These are phyloP conservation scores for Ascochyta koolunga DNA, from an alignment of 2,329 filamentous ascomycete species.

Conservation along the genomic window DNA sequence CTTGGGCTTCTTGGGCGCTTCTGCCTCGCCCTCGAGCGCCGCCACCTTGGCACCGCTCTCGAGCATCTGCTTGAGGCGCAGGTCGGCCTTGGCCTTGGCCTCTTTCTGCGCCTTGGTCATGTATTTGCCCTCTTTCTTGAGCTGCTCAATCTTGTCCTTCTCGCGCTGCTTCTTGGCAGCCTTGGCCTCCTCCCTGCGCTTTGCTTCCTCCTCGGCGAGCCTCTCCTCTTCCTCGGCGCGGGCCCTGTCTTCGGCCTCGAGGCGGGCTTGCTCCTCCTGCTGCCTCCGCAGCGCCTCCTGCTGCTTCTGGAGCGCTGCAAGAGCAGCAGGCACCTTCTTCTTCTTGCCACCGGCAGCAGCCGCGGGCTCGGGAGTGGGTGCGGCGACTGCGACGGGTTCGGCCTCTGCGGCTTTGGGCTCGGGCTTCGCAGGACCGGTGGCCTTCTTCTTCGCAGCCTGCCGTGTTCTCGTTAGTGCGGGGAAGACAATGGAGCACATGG, in stretches of 20 bases:
- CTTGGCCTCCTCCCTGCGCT: conserved; percentile 74
- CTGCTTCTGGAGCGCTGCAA: conserved; percentile 78
- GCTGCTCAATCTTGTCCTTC: conserved; percentile 83
- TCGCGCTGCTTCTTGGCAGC: conserved; percentile 83
- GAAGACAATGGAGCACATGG: no score
- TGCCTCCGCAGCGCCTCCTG: conserved; percentile 75
- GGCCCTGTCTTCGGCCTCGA: conserved; percentile 68
- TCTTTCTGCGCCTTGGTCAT: conserved; percentile 85
- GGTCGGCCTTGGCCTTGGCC: conserved; percentile 77
- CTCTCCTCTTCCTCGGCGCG: conserved; percentile 70
- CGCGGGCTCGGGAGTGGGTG: conserved; percentile 41
- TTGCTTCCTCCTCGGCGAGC: conserved; percentile 68
- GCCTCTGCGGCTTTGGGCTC: conserved; percentile 45
- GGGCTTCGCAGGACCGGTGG: conserved; percentile 56
- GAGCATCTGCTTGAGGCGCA: conserved; percentile 84
- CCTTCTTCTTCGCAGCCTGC: conserved; percentile 62
- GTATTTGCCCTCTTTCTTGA: conserved; percentile 87
- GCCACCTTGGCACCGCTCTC: conserved; percentile 70
- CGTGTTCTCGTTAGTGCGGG: conserved; percentile 3
- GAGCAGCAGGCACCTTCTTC: conserved; percentile 83
- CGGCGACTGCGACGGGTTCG: conserved; percentile 49
- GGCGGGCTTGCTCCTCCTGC: conserved; percentile 67
- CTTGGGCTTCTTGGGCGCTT: conserved; percentile 79
- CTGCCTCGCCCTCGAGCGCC: conserved; percentile 64
- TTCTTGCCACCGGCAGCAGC: conserved; percentile 68